Evolutionary conservation across 768 basidiomycete genomes (phyloP), one percentile per base, ranked within the genome.

Genomic region (Clavulina sp.): DNA sequence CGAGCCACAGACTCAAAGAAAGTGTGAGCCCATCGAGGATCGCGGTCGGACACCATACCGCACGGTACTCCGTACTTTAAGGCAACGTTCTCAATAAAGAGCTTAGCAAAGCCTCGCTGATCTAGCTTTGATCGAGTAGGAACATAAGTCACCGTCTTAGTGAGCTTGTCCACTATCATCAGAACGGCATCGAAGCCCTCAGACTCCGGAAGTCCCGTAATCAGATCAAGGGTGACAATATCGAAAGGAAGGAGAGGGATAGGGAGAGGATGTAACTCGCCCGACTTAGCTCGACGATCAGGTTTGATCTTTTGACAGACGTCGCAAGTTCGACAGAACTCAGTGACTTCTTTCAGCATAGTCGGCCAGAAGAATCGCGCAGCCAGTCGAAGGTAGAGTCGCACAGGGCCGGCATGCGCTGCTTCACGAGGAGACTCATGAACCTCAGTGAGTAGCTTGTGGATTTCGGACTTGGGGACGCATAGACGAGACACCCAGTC

Each of bases 301-400:
- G 23, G 9, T 31, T 57, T 57, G 6, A 28, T 49, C 47, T 56
- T 56, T 44, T 56, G 51, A 40, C 56, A 56, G 7, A 36, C 36
- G 31, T 56, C 50, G 51, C 54, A 57, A 9, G 56, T 41, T 4
- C n/a, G 5, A 6, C 21, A 30, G 24, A 18, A 48, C 13, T 62
- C 59, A n/a, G 34, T n/a, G 44, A 65, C 63, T 4, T 60, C 57
- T 24, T 55, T 6, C 1, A 58, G 59, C 66, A 67, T 66, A 28
- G 46, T 4, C 0, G 63, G 63, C 67, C 67, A 68, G 38, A 64
- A 68, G 50, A 60, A 68, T 0, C 23, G 41, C 2, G 41, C 7
- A 5, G 57, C 48, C 1, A 67, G 33, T 1, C 58, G 53, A 41
- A 61, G 60, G 49, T 62, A 62, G 1, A 55, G 58, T 21, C 60